These are phyloP conservation scores for Dendrocalamus sinicus DNA, from an alignment of 176 grass and related monocot species.

Conservation along the genomic window DNA sequence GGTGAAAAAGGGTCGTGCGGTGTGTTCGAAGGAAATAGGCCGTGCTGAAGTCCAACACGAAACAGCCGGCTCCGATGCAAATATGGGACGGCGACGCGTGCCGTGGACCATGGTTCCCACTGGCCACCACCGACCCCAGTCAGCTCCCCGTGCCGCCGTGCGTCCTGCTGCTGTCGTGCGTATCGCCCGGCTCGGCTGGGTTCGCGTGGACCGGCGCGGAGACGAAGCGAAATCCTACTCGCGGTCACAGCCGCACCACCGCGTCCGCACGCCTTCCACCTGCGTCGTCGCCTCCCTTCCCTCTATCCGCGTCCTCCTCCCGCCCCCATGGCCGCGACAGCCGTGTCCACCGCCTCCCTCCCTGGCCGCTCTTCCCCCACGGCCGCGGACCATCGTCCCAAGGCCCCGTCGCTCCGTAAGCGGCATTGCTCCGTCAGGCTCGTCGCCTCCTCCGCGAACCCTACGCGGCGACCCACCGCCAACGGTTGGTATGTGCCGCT, in stretches of 20 bases:
- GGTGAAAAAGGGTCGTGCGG: too few relatives aligned
- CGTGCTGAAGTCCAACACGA: not conserved
- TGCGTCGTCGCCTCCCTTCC: not conserved
- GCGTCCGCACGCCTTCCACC: conserved; percentile 9
- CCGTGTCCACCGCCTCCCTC: conserved; percentile 45
- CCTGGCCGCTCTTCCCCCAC: not conserved
- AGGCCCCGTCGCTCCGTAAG: not conserved
- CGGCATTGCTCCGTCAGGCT: conserved; percentile 34
- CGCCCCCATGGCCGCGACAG: conserved; percentile 33
- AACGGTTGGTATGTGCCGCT: conserved; percentile 7
- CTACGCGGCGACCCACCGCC: conserved; percentile 8
- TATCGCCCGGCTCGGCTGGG: too few relatives aligned
- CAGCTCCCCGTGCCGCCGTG: too few relatives aligned
- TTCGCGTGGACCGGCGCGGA: conserved; percentile 42
- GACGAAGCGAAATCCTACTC: conserved; percentile 34
- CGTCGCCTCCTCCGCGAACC: conserved; percentile 15
- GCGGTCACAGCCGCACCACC: conserved; percentile 5
- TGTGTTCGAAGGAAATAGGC: not conserved
- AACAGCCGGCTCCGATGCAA: not conserved
- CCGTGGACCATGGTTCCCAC: too few relatives aligned
- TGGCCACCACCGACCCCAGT: too few relatives aligned
- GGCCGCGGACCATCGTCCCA: not conserved
- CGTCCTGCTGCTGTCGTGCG: too few relatives aligned
- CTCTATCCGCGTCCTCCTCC: not conserved
- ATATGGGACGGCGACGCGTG: not conserved